Evolutionary conservation across 2,329 filamentous ascomycete species (phyloP).

Genomic region (Trichoderma arundinaceum): DNA sequence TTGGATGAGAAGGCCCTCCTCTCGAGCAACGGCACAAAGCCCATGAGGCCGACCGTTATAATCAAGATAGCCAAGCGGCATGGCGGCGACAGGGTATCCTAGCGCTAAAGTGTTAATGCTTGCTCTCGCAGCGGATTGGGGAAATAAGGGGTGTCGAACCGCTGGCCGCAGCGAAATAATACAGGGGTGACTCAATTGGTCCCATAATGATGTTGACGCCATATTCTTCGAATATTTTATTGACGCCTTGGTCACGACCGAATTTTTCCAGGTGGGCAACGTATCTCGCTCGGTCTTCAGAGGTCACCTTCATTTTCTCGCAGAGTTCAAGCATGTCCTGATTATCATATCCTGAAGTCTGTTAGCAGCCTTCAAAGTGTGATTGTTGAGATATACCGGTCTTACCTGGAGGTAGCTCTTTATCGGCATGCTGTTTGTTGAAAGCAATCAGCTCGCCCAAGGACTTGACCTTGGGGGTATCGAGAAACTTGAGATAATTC

Average conservation of each 20-base stretch:
- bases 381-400: no score
- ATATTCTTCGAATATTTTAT: constrained; percentile 31
- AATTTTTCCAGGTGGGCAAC: constrained; percentile 16
- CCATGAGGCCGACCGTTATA: constrained; percentile 31
- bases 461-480: constrained; percentile 3
- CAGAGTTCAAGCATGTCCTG: not conserved
- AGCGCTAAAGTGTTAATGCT: no score
- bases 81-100: constrained; percentile 32
- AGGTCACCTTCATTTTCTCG: not conserved
- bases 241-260: constrained; percentile 30
- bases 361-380: not conserved
- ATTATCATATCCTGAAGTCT: not conserved
- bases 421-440: constrained; percentile 31
- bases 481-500: not conserved
- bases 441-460: constrained; percentile 31
- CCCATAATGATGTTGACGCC: constrained; percentile 32
- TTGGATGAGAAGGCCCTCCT: constrained; percentile 32
- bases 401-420: constrained; percentile 30
- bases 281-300: not conserved
- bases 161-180: not conserved
- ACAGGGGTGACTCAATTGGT: constrained; percentile 19
- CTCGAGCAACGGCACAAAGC: constrained; percentile 27
- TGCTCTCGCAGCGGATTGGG: not conserved
- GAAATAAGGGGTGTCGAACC: not conserved
- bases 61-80: constrained; percentile 31